phyloP scores from a whole-genome alignment of 2,329 filamentous ascomycete species.

The Phoma sp. region DNA sequence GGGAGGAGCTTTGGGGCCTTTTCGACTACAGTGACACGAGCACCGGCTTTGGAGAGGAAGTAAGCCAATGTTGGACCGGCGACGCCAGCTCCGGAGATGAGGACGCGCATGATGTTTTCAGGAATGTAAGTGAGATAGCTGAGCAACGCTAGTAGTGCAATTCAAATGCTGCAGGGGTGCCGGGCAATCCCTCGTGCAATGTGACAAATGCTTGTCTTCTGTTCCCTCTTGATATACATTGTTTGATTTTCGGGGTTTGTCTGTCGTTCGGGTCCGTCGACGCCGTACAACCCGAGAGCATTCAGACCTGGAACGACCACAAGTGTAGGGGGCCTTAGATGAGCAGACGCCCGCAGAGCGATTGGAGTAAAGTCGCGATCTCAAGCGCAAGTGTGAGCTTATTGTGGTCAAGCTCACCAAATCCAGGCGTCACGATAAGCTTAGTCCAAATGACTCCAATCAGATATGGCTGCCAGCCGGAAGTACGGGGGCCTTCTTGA shows the following conservation, averaged over 20 bases:
- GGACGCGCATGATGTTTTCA: slow-evolving; percentile 37
- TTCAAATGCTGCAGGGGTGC: background rate
- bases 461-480: background rate
- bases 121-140: no score
- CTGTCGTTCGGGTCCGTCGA: background rate
- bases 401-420: slow-evolving; percentile 6
- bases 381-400: background rate
- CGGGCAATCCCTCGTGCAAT: background rate
- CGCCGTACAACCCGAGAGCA: background rate
- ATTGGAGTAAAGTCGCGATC: background rate
- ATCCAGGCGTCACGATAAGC: background rate
- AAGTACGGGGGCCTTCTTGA: background rate
- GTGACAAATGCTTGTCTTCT: no score
- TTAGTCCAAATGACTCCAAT: background rate
- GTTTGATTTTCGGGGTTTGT: no score
- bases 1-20: slow-evolving; percentile 44
- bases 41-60: slow-evolving; percentile 33
- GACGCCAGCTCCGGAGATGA: slow-evolving; percentile 43
- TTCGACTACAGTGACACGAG: slow-evolving; percentile 49
- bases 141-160: no score
- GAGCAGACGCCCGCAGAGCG: background rate
- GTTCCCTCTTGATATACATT: background rate
- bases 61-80: slow-evolving; percentile 47
- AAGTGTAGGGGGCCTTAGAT: background rate
- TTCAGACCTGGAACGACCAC: background rate